Evolutionary conservation across 108 stramenopile genomes (phyloP), one percentile per base, ranked within the genome.

Genomic region (Cylindrotheca closterium): DNA sequence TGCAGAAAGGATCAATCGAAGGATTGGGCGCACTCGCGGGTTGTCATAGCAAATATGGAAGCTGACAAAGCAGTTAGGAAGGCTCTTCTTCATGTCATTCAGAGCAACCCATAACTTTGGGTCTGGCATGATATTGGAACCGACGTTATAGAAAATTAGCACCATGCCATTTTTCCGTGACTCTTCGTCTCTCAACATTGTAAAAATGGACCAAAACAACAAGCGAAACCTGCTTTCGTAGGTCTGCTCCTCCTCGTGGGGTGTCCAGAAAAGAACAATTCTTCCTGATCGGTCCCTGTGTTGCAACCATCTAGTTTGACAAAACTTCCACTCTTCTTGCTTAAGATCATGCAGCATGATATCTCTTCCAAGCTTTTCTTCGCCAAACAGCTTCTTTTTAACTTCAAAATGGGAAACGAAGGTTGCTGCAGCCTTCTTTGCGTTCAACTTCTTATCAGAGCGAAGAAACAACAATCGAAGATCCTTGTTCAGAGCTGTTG

Each of bases 401-500:
- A 46, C 28, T 31, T 55, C 59, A 34, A 72, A 77, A 55, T 72
- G 47, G 3, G 32, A 7, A 1, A 71, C 58, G 37, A 81, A 60
- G 0, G 65, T 51, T n/a, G 37, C 4, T 0, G 80, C 80, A 0
- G 76, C 73, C n/a, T 33, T n/a, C 3, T 27, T 42, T 0, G 34
- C 55, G 60, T 74, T 61, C 32, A 81, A 81, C n/a, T n/a, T n/a
- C 10, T 47, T 31, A 47, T 78, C 75, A 50, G 47, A 55, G 10
- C 80, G 47, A 7, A 81, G 55, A 53, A 78, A 81, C 63, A 60
- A 58, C 10, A 81, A 31, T 3, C 68, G 72, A 55, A 77, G 73
- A 18, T 68, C 52, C 2, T 3, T 17, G 28, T 31, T 34, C 30
- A 19, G 62, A 1, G 78, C 76, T 23, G 34, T 52, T 33, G 30